phyloP scores from a whole-genome alignment of 2,329 filamentous ascomycete genomes.

The Coleophoma crateriformis region DNA sequence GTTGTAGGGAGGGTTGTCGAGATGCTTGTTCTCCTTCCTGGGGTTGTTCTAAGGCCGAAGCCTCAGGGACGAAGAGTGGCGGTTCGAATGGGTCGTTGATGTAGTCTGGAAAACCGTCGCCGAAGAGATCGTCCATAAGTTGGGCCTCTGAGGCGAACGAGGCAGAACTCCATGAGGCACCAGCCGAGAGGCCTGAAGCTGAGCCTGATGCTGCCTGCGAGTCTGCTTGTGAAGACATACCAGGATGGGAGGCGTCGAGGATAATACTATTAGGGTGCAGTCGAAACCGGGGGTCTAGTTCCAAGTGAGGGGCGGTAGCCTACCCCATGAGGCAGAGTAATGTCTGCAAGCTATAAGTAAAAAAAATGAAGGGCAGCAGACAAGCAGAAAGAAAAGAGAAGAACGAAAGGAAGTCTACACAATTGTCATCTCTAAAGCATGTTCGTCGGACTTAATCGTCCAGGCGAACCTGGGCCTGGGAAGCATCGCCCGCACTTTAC shows the following conservation, averaged over 20 bases:
- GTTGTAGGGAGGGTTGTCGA: constrained; percentile 5
- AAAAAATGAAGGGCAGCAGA: too few relatives aligned
- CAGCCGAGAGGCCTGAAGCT: neutral
- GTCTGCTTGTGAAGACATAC: neutral
- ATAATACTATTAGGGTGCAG: too few relatives aligned
- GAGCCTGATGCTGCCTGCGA: neutral
- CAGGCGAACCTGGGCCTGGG: too few relatives aligned
- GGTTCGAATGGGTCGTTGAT: neutral
- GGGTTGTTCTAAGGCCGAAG: neutral
- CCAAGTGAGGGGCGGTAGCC: too few relatives aligned
- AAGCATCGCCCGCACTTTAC: neutral
- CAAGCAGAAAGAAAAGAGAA: too few relatives aligned
- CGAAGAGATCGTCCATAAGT: neutral
- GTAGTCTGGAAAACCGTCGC: neutral
- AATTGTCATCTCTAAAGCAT: too few relatives aligned
- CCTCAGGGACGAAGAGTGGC: constrained; percentile 4
- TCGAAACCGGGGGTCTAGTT: too few relatives aligned
- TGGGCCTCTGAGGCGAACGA: neutral
- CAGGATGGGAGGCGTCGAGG: neutral
- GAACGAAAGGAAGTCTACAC: too few relatives aligned
- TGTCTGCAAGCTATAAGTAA: too few relatives aligned
- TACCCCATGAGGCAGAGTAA: too few relatives aligned
- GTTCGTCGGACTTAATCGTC: too few relatives aligned
- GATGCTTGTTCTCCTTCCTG: neutral
- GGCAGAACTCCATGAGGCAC: neutral